phyloP scores from a whole-genome alignment of 2,329 filamentous ascomycete species.

The Cladophialophora bantiana region DNA sequence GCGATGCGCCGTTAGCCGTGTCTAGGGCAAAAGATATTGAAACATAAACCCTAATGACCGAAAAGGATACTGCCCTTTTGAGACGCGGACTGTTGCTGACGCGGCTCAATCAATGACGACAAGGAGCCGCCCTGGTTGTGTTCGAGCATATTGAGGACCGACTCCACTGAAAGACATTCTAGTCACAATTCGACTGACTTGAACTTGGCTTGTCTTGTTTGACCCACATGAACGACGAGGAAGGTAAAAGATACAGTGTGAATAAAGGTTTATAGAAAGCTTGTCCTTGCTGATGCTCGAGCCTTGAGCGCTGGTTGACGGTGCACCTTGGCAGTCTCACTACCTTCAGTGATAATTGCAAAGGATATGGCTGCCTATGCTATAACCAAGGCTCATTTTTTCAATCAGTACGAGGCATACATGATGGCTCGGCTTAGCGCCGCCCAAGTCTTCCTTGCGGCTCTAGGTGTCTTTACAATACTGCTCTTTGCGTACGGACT shows the following conservation, averaged over 20 bases:
- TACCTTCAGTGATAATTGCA: background rate
- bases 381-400: background rate
- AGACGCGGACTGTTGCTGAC: background rate
- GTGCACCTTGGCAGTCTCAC: background rate
- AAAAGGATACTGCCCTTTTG: background rate
- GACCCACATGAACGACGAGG: background rate
- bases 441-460: constrained; percentile 2
- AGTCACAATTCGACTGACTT: background rate
- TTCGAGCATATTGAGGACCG: background rate
- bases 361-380: background rate
- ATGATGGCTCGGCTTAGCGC: constrained; percentile 2
- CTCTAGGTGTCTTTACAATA: background rate
- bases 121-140: background rate
- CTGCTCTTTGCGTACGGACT: constrained; percentile 8
- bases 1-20: background rate
- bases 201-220: background rate
- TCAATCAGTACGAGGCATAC: background rate
- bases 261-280: background rate
- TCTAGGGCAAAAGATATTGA: background rate
- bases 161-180: background rate
- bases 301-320: background rate
- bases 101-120: background rate
- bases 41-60: background rate
- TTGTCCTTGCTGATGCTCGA: background rate
- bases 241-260: background rate